Evolutionary conservation across 192 early-diverging fungal species (phyloP).

Genomic region (Coemansia guatemalensis): DNA sequence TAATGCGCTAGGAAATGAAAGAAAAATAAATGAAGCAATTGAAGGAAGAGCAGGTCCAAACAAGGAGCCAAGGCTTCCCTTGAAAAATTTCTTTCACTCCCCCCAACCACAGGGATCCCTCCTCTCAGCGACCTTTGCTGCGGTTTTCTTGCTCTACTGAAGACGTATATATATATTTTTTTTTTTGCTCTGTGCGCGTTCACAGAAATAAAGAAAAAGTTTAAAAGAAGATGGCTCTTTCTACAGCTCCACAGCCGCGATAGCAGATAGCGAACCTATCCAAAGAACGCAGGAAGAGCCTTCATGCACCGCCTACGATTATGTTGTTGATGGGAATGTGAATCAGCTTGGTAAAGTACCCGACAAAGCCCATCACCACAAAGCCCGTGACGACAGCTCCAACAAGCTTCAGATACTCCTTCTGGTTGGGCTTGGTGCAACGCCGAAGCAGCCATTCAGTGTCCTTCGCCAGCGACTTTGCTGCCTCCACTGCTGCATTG

Average conservation of each 20-base stretch:
- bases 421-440: conserved; percentile 96
- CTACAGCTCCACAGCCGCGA: background rate
- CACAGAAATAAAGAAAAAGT: background rate
- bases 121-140: no score
- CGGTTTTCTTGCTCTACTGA: no score
- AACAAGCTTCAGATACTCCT: conserved; percentile 94
- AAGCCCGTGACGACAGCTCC: conserved; percentile 94
- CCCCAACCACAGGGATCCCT: no score
- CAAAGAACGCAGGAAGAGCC: background rate
- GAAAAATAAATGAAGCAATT: background rate
- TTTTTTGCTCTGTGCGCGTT: no score
- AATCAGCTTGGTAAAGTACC: conserved; percentile 98
- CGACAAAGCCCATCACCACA: conserved; percentile 94
- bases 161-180: no score
- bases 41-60: background rate
- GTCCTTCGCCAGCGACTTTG: conserved; percentile 91
- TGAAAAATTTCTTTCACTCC: background rate
- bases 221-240: conserved; percentile 3
- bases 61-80: background rate
- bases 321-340: conserved; percentile 99
- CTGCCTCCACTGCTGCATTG: conserved; percentile 65
- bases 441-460: conserved; percentile 88
- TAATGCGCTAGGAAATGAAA: background rate
- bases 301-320: conserved; percentile 73
- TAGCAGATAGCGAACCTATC: background rate